Base-by-base conservation (phyloP, 1,139 yeast species). In the Pichia sp. region DNA sequence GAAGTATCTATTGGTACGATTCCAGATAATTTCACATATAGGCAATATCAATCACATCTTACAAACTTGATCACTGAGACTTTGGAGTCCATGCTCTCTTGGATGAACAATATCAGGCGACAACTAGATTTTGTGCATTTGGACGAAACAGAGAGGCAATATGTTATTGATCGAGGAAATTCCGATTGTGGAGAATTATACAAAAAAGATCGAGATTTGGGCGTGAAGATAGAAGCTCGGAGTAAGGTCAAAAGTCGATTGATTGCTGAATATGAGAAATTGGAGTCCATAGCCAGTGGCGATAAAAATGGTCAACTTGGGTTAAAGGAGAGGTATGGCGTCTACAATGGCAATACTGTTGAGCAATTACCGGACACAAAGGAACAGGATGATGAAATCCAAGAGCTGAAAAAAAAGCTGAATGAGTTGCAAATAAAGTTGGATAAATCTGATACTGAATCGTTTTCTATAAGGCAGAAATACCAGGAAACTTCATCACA, bases 401-500 rank as follows among this genome's bases (percentile, higher is more conserved):
- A 58, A 1, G 67, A 69, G 17, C 65, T 80, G 7, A 60, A 68
- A 47, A 62, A 63, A 44, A 75, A 73, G 57, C 60, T 74, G n/a
- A 54, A 51, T 1, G 66, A 68, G 12, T 65, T 80, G n/a, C 63
- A 71, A 41, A 61, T 62, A 24, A 73, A 74, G 55, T 61, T 74
- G 14, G 51, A 52, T 1, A 65, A 65, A 36, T 63, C 73, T 31
- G 62, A 63, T 6, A 60, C 60, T 3, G 75, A 71, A 50, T 75
- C 75, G 56, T 85, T 81, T 38, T 52, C 60, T 0, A 63, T 77
- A 8, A 71, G 90, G 56, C 60, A 60, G 2, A 64, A 74, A 47
- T 85, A 85, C 63, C 91, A 84, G 66, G 62, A 65, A 6, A 70
- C 71, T 34, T 83, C 89, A 0, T 70, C 82, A 0, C 70, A 68